phyloP scores from a whole-genome alignment of 2,329 filamentous ascomycete species.

The Phialophora tarda region DNA sequence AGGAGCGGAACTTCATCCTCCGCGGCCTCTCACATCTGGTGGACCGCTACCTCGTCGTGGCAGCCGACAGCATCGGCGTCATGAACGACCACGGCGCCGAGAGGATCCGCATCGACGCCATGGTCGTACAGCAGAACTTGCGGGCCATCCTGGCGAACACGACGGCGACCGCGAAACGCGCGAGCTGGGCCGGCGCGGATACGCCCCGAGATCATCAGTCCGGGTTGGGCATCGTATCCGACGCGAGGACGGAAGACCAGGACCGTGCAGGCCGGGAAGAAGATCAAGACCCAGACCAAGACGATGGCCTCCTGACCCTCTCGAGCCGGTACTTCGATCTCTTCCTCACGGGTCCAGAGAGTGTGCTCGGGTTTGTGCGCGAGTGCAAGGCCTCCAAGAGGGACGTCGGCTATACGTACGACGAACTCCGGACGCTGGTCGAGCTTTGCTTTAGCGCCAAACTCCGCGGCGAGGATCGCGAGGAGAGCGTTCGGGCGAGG shows the following conservation, averaged over 20 bases:
- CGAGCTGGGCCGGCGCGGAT: conserved; percentile 31
- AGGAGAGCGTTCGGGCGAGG: conserved; percentile 54
- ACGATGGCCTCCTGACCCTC: conserved; percentile 50
- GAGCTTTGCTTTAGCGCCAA: conserved; percentile 55
- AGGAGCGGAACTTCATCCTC: conserved; percentile 76
- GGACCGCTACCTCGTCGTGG: conserved; percentile 77
- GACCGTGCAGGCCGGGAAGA: not conserved
- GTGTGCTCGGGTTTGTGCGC: conserved; percentile 52
- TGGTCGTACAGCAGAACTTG: conserved; percentile 94
- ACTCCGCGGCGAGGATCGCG: conserved; percentile 51
- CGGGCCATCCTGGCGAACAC: conserved; percentile 75
- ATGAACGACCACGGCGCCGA: conserved; percentile 85
- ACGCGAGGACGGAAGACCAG: conserved; percentile 10
- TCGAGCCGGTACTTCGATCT: conserved; percentile 55
- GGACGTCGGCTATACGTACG: conserved; percentile 50
- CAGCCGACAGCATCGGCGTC: conserved; percentile 71
- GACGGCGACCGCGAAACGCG: conserved; percentile 8
- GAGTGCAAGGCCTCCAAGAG: conserved; percentile 49
- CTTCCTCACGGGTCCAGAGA: conserved; percentile 55
- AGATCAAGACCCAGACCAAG: conserved; percentile 15
- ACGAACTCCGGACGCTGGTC: conserved; percentile 53
- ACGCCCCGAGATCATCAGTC: conserved; percentile 18
- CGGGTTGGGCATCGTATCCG: conserved; percentile 34
- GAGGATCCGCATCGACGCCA: conserved; percentile 90
- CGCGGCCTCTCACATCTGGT: conserved; percentile 77